Conservation (phyloP, 345 rosid genomes). For the Firmiana major region DNA sequence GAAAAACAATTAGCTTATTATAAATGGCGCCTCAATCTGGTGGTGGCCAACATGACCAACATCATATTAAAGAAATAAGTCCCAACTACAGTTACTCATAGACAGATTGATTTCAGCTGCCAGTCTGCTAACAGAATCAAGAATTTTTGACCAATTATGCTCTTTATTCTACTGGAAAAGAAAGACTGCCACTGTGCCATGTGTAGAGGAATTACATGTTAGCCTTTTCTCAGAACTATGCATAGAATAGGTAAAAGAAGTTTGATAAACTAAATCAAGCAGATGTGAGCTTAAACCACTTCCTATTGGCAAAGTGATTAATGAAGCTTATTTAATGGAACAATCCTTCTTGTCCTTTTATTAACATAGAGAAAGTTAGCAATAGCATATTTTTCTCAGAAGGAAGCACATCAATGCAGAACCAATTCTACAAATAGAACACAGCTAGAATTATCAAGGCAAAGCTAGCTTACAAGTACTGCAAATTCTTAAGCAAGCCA, state of each 20-base stretch:
- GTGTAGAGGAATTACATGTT: neutral
- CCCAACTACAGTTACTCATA: neutral
- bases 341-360: neutral
- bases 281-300: neutral
- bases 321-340: neutral
- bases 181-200: neutral
- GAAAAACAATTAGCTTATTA: neutral
- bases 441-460: neutral
- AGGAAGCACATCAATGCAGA: neutral
- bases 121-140: neutral
- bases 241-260: neutral
- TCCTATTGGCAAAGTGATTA: neutral
- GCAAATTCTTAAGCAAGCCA: slow-evolving; percentile 87
- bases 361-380: neutral
- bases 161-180: neutral
- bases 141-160: neutral
- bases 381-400: neutral
- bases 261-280: slow-evolving; percentile 2
- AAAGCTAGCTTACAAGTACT: slow-evolving; percentile 65
- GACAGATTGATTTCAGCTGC: neutral
- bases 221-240: neutral
- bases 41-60: neutral
- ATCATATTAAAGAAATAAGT: neutral
- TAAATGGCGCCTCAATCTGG: neutral
- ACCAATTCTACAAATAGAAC: neutral